Evolutionary conservation across 805 yeast species (phyloP), one percentile per base, ranked within the genome.

Genomic region (Saccharomycopsis sp.): DNA sequence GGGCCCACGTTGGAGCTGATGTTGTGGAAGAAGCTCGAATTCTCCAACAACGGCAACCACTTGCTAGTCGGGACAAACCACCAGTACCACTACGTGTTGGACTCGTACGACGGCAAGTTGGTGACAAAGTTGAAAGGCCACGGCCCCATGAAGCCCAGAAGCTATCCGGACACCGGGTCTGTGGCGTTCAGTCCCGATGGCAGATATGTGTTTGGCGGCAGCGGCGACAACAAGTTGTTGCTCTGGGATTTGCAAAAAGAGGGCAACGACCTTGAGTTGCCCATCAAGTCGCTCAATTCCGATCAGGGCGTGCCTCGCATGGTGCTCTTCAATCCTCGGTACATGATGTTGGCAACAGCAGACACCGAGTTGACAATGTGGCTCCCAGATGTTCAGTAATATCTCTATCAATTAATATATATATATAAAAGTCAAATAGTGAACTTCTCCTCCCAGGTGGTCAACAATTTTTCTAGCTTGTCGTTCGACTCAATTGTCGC

Each of bases 41-140:
- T 87, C 56, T 76, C 94, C 9, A 84, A 84, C 53, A 78, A 77
- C 53, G 88, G 88, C 19, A 78, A 77, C 51, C 63, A 66, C 45
- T 48, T 88, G 5, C 60, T 84, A 6, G 57, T 86, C 2, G 71
- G 75, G 4, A 67, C 78, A 2, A 58, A 61, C 32, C 37, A 47
- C 30, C 46, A 43, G 26, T 61, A 58, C 30, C 87, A 81, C 54
- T 63, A 77, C 39, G 59, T 87, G 1, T 54, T 78, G 22, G 94
- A 87, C 53, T 79, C 94, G 0, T 79, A 77, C 48, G 68, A 66
- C 51, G 92, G 92, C 15, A 58, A 65, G 8, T 53, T 67, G 4
- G 52, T 69, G 45, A 62, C 71, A 20, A 57, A 57, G 16, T 59
- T 80, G n/a, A 53, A 57, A 2, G 80, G 80, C 0, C 70, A 69